Evolutionary conservation across 139 green algal genomes (phyloP).

Genomic region (Micromonas commoda): DNA sequence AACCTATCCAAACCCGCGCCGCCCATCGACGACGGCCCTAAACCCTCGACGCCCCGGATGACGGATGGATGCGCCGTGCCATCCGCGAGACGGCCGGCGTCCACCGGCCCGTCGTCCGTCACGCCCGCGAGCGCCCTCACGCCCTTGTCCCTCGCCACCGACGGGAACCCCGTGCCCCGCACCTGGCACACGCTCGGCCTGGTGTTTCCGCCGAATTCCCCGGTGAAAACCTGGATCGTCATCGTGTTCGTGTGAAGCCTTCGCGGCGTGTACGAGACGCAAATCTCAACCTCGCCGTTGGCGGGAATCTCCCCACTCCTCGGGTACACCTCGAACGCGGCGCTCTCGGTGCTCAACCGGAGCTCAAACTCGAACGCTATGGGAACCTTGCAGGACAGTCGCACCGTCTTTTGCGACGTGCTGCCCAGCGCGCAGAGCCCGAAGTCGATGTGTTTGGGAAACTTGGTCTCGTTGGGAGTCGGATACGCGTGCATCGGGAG

Average conservation of each 20-base stretch:
- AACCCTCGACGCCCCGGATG: no score
- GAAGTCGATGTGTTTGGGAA: slow-evolving; percentile 53
- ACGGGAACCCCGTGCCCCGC: neutral
- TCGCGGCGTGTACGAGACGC: neutral
- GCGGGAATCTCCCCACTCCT: neutral
- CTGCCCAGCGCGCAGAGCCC: slow-evolving; percentile 38
- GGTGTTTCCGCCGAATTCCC: neutral
- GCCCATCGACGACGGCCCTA: no score
- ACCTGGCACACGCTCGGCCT: neutral
- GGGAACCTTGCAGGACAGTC: neutral
- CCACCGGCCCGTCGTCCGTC: no score
- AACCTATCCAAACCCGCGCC: no score
- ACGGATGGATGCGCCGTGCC: no score
- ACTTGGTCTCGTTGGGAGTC: slow-evolving; percentile 50
- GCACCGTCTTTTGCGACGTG: neutral
- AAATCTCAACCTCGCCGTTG: neutral
- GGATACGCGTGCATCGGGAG: slow-evolving; percentile 56
- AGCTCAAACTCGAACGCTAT: neutral
- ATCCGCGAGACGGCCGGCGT: no score
- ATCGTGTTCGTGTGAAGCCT: neutral
- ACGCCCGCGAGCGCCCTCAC: no score
- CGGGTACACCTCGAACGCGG: neutral
- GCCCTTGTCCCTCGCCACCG: neutral
- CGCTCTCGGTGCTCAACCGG: neutral
- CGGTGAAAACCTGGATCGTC: neutral